phyloP scores from a whole-genome alignment of 1,139 yeast species.

The Protomyces inouyei region DNA sequence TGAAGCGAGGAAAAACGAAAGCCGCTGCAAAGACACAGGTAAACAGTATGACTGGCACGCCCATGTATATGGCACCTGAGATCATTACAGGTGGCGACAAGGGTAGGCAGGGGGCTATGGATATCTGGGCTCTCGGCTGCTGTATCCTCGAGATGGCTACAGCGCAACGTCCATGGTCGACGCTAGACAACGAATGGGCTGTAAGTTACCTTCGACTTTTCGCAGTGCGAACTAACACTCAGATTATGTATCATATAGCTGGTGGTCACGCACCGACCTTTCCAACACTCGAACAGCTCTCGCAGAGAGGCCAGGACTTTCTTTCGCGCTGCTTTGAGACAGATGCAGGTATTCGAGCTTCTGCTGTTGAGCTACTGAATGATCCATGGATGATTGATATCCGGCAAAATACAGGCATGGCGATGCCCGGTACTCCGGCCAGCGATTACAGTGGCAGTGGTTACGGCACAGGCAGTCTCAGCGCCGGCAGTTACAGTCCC shows the following conservation, averaged over 20 bases:
- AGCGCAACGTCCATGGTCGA: slow-evolving; percentile 58
- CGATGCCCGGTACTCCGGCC: slow-evolving; percentile 33
- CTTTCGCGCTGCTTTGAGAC: slow-evolving; percentile 72
- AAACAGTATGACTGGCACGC: slow-evolving; percentile 80
- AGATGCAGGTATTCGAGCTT: slow-evolving; percentile 72
- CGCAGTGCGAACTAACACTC: neutral
- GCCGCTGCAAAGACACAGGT: slow-evolving; percentile 40
- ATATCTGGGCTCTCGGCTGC: slow-evolving; percentile 75
- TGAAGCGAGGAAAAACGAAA: slow-evolving; percentile 43
- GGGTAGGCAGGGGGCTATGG: slow-evolving; percentile 65
- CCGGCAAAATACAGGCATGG: slow-evolving; percentile 62
- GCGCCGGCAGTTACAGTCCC: neutral
- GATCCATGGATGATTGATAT: slow-evolving; percentile 83
- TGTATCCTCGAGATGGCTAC: slow-evolving; percentile 88
- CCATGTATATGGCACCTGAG: slow-evolving; percentile 99
- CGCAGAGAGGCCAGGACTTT: slow-evolving; percentile 66
- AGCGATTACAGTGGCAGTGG: neutral
- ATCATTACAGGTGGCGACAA: slow-evolving; percentile 73
- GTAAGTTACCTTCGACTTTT: neutral
- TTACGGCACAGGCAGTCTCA: neutral
- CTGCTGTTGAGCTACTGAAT: slow-evolving; percentile 75
- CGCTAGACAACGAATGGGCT: slow-evolving; percentile 97
- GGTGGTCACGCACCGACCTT: slow-evolving; percentile 88
- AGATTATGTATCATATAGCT: slow-evolving; percentile 92
- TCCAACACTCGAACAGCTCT: slow-evolving; percentile 73